A percentile compares a stretch with the other conserved stretches of the same genome.
Evolutionary conservation across 768 basidiomycete genomes (phyloP).

Genomic region (Collybia nuda): DNA sequence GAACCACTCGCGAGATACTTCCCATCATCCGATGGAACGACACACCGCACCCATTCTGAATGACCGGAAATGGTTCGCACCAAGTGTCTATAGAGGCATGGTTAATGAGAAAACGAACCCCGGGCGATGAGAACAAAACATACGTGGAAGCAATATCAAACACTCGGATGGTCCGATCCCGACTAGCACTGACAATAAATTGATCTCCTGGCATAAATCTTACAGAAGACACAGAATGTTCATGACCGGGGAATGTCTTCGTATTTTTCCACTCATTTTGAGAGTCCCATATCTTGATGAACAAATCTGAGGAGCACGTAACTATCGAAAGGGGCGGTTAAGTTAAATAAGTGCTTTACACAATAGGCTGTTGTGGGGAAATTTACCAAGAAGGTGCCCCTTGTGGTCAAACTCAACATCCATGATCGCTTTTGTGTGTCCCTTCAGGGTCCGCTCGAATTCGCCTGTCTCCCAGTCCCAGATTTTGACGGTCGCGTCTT

Average conservation of each 20-base stretch:
- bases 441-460: conserved; percentile 88
- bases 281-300: conserved; percentile 91
- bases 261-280: conserved; percentile 88
- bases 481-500: conserved; percentile 88
- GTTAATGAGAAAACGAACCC: too few species aligned
- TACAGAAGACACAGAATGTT: conserved; percentile 86
- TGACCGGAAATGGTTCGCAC: conserved; percentile 77
- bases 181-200: conserved; percentile 80
- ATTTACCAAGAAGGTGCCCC: conserved; percentile 76
- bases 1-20: conserved; percentile 77
- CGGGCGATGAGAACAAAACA: conserved; percentile 23
- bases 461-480: conserved; percentile 98
- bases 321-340: conserved; percentile 31
- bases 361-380: neutral
- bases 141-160: conserved; percentile 89
- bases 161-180: conserved; percentile 82
- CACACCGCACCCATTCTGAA: conserved; percentile 81
- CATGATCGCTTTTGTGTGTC: conserved; percentile 86
- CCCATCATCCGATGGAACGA: conserved; percentile 69
- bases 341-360: neutral
- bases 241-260: conserved; percentile 86
- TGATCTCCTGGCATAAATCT: conserved; percentile 86
- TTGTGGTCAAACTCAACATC: conserved; percentile 90
- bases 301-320: conserved; percentile 78
- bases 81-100: conserved; percentile 53